A percentile compares a stretch with the other conserved stretches of the same genome.
These are phyloP conservation scores for Epichloe gansuensis DNA, from an alignment of 2,329 filamentous ascomycete genomes.

Conservation along the genomic window DNA sequence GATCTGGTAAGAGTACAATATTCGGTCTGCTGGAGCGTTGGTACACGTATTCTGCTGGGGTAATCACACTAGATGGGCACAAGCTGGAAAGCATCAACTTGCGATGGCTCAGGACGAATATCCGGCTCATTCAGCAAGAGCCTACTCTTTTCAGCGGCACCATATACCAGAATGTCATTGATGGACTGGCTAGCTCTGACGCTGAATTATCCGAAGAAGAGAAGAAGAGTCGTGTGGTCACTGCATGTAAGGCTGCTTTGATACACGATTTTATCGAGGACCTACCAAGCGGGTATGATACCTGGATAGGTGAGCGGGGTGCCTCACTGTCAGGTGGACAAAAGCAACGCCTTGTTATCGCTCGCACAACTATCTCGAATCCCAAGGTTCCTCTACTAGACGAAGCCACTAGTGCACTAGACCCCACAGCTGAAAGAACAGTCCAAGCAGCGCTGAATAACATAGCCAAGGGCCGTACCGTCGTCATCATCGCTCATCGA, in stretches of 20 bases:
- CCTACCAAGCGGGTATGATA: conserved; percentile 44
- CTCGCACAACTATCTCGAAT: conserved; percentile 50
- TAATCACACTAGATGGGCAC: conserved; percentile 30
- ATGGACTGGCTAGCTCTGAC: conserved; percentile 24
- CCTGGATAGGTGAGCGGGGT: conserved; percentile 50
- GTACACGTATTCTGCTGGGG: conserved; percentile 37
- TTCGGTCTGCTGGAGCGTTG: conserved; percentile 46
- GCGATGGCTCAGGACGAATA: conserved; percentile 39
- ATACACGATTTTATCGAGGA: conserved; percentile 40
- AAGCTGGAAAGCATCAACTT: conserved; percentile 33
- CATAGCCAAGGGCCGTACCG: conserved; percentile 43
- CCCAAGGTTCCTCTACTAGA: conserved; percentile 53
- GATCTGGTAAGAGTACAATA: conserved; percentile 46
- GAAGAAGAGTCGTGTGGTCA: conserved; percentile 29
- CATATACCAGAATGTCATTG: conserved; percentile 37
- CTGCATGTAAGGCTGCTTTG: conserved; percentile 37
- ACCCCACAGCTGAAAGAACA: conserved; percentile 32
- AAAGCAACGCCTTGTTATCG: conserved; percentile 53
- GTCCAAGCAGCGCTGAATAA: conserved; percentile 45
- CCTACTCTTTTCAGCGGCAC: conserved; percentile 40
- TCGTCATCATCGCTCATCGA: conserved; percentile 51
- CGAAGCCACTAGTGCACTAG: conserved; percentile 51
- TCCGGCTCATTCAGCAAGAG: conserved; percentile 42
- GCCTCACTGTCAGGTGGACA: conserved; percentile 55
- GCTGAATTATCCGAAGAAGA: conserved; percentile 20